These are phyloP conservation scores for Hyaloperonospora brassicae DNA, from an alignment of 352 stramenopile genomes.

Conservation along the genomic window DNA sequence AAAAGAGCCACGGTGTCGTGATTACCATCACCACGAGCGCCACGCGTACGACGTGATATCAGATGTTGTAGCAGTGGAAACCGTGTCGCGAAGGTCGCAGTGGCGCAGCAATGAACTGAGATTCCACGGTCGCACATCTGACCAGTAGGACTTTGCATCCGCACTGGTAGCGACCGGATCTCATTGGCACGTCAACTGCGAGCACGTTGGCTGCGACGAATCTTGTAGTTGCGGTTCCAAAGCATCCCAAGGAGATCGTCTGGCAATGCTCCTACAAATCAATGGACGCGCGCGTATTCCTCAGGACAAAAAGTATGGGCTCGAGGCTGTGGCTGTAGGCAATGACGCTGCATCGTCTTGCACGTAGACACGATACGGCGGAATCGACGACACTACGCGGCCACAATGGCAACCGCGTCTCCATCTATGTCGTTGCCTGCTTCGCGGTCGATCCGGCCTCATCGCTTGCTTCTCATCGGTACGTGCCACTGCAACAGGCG, in stretches of 20 bases:
- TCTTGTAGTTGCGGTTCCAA: constrained; percentile 19
- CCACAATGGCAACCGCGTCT: too few relatives aligned
- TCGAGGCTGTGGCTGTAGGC: constrained; percentile 5
- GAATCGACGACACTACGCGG: too few relatives aligned
- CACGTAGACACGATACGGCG: too few relatives aligned
- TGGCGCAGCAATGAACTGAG: constrained; percentile 5
- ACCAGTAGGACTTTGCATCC: constrained; percentile 20
- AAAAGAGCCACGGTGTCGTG: constrained; percentile 15
- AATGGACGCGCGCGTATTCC: constrained; percentile 10
- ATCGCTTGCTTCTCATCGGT: too few relatives aligned
- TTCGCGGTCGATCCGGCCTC: too few relatives aligned
- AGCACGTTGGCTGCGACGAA: constrained; percentile 5
- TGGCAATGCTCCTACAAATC: constrained; percentile 19
- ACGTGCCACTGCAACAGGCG: too few relatives aligned
- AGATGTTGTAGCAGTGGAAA: background rate
- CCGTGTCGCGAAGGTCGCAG: constrained; percentile 10
- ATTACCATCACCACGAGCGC: too few relatives aligned
- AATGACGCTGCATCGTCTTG: background rate
- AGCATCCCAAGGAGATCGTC: constrained; percentile 16
- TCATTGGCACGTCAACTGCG: constrained; percentile 9
- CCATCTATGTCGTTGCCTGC: too few relatives aligned
- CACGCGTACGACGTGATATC: too few relatives aligned
- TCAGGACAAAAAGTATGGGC: background rate
- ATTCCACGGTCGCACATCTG: constrained; percentile 16
- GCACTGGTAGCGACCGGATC: constrained; percentile 15